Conservation (phyloP, 768 basidiomycete genomes). For the Rickenella mellea region DNA sequence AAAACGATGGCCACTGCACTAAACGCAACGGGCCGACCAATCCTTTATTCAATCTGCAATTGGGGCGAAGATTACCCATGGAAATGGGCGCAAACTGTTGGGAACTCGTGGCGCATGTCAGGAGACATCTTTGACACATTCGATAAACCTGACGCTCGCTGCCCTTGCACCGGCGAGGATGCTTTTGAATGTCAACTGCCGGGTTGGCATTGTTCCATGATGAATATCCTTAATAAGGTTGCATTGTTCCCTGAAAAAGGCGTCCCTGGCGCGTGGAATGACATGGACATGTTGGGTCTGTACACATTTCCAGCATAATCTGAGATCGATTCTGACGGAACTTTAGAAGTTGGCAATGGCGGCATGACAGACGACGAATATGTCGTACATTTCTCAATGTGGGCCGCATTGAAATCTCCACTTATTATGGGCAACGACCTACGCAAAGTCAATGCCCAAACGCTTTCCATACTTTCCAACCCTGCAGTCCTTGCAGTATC, state of each 20-base stretch:
- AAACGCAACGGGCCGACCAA: conserved; percentile 28
- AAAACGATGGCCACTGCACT: conserved; percentile 28
- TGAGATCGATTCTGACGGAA: too few species aligned
- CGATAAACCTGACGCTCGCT: neutral
- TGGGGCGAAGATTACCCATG: conserved; percentile 32
- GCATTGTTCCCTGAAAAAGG: conserved; percentile 10
- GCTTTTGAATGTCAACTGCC: conserved; percentile 1
- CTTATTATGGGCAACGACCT: conserved; percentile 19
- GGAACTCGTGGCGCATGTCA: conserved; percentile 14
- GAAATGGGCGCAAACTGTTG: conserved; percentile 27
- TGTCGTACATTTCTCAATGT: conserved; percentile 14
- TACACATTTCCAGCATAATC: too few species aligned
- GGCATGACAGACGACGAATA: conserved; percentile 7
- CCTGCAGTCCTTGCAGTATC: neutral
- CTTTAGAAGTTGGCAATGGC: conserved; percentile 7
- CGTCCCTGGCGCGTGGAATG: conserved; percentile 10
- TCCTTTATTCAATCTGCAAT: conserved; percentile 29
- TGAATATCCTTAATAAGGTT: conserved; percentile 7
- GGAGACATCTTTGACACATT: conserved; percentile 13
- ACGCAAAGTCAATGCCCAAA: conserved; percentile 5
- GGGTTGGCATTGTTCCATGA: conserved; percentile 17
- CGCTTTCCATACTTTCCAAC: neutral
- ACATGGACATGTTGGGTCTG: conserved; percentile 12
- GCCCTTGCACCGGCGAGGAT: neutral
- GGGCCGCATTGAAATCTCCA: conserved; percentile 17